These are phyloP conservation scores for Cladosporium phlei DNA, from an alignment of 2,329 filamentous ascomycete genomes.

Conservation along the genomic window DNA sequence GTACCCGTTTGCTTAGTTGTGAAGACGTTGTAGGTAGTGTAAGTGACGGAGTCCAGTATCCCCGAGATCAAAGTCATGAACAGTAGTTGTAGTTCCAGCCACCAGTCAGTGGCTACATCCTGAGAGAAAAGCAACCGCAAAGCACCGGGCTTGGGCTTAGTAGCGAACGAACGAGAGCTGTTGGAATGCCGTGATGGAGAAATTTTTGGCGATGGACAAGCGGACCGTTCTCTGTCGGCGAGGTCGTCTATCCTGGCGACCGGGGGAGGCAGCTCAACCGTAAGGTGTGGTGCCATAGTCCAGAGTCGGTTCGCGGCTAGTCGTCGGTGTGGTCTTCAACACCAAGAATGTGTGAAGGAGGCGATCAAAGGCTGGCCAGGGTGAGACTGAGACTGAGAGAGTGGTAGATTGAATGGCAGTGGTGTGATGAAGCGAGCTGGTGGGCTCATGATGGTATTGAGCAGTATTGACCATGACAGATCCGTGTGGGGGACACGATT, in stretches of 20 bases:
- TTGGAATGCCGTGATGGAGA: neutral
- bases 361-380: too few relatives aligned
- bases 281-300: too few relatives aligned
- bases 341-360: too few relatives aligned
- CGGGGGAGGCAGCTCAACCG: neutral
- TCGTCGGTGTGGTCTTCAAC: too few relatives aligned
- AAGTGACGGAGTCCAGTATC: conserved; percentile 28
- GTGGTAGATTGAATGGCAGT: too few relatives aligned
- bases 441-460: too few relatives aligned
- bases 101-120: conserved; percentile 23
- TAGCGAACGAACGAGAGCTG: neutral
- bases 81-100: conserved; percentile 24
- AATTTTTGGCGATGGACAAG: neutral
- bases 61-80: conserved; percentile 27
- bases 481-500: too few relatives aligned
- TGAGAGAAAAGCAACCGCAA: conserved; percentile 20
- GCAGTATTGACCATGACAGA: too few relatives aligned
- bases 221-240: neutral
- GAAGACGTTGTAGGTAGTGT: conserved; percentile 26
- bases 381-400: too few relatives aligned
- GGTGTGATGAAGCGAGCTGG: too few relatives aligned
- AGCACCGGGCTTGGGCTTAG: conserved; percentile 1
- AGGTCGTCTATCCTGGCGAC: conserved; percentile 5
- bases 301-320: too few relatives aligned
- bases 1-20: conserved; percentile 30